Evolutionary conservation across 2,329 filamentous ascomycete genomes (phyloP), one percentile per base, ranked within the genome.

Genomic region (Pseudocercospora crystallina): DNA sequence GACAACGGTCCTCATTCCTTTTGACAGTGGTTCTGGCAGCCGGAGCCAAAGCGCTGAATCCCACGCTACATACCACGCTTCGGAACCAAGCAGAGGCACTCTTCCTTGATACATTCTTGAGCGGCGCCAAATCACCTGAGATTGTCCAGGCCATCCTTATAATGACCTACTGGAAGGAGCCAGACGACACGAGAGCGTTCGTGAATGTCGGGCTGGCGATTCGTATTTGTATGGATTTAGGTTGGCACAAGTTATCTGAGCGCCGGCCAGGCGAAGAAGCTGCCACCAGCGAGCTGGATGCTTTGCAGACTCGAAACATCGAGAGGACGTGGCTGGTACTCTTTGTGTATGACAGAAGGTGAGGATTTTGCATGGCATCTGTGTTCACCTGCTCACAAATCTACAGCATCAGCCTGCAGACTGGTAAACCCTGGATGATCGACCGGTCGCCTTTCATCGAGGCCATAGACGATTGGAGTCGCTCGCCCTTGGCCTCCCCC

Each of bases 401-500:
- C 29, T 14, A 7, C 20, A 73, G 71, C 44, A 66, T 74, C 37
- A 73, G 71, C 37, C 47, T 74, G 4, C 72, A 74, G 50, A 65
- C 71, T 1, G 72, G 71, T 4, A 73, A 70, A 42, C 71, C 72
- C 0, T 73, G 67, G 61, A 75, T 74, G 72, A 72, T 73, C 17
- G 70, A 72, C 31, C 60, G 67, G 10, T 69, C 62, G 35, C 61
- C 65, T 12, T 65, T 73, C 41, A 69, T 74, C 40, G 64, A 66
- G 20, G 66, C 69, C n/a, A 58, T 65, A 5, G 65, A 67, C 13
- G 58, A 56, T 10, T 75, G 72, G 72, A 65, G 69, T 54, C 58
- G 56, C 8, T 61, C 68, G 17, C 51, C 50, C 0, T 48, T 64
- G 34, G 69, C 69, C 3, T n/a, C n/a, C n/a, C 62, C 66, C 1